Base-by-base conservation (phyloP, 2,329 filamentous ascomycete species). In the Claviceps paspali region DNA sequence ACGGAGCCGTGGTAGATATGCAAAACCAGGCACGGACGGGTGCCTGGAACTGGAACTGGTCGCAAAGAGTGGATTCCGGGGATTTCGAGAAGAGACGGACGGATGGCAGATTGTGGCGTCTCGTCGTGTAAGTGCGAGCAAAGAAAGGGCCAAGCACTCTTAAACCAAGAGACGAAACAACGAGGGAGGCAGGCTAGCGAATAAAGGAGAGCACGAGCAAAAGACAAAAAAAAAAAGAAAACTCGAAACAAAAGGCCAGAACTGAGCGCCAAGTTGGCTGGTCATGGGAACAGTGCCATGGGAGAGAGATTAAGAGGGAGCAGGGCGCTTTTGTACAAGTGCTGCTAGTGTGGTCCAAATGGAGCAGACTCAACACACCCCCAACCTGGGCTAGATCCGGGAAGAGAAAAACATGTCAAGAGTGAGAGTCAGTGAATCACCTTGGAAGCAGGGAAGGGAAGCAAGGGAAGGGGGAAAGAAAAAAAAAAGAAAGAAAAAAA, bases 31-130 rank as follows among this genome's bases (percentile, higher is more conserved):
- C 28, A 41, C 38, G 36, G 36, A 46, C 46, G 45, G 43, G 44
- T 43, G 47, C 46, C 47, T 49, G n/a, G n/a, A n/a, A n/a, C n/a
- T n/a, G 44, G 40, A 41, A 36, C 41, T 43, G 41, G 41, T 38
- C 33, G 36, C 39, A 38, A 31, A 29, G n/a, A 38, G 40, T 40
- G 34, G 38, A 23, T 40, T 37, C 24, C 30, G 29, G 15, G 33
- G 22, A 29, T 38, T 22, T 10, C 14, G 23, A 10, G 33, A 36
- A n/a, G n/a, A n/a, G n/a, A n/a, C n/a, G n/a, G 35, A 42, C 33
- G 28, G 40, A 45, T 38, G 38, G 37, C 40, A 38, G 39, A 38
- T 41, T 29, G 43, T 43, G 42, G 44, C 41, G 43, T 39, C 36
- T 19, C 19, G 10, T 29, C 12, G 35, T 41, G 33, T 41, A 38